Base-by-base conservation (phyloP, 2,329 filamentous ascomycete species). In the Fusarium odoratissimum region DNA sequence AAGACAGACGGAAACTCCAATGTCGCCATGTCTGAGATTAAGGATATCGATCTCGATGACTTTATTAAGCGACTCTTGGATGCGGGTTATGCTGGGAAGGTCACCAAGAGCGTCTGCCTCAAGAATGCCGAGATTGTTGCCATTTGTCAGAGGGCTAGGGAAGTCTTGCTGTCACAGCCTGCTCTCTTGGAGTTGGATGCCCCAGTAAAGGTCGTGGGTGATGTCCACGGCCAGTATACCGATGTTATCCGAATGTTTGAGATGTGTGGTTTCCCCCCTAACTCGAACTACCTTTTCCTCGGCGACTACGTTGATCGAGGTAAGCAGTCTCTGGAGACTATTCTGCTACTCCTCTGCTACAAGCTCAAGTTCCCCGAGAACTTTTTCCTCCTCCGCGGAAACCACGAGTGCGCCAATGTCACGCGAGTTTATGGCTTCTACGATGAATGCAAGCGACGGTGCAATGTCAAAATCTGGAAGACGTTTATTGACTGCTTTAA, bases 331-430 rank as follows among this genome's bases (percentile, higher is more conserved):
- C 91, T 99, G 57, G 96, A 99, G 88, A 98, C 96, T 76, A 98
- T 99, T 84, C 97, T 95, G 86, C 88, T 99, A 72, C 89, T 99
- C 63, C 90, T 99, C 56, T 95, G 95, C 72, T 99, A 98, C 90
- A 99, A 99, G 91, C 97, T 99, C 90, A 98, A 98, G 87, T 98
- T 97, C 83, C 96, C 96, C 49, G 96, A 99, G 86, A 99, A 99
- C 88, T 98, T 99, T 87, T 99, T 99, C 88, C 93, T 99, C 76
- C 91, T 99, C 67, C 94, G 96, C 75, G 96, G 96, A 74, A 99
- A 99, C 88, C 96, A 99, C 88, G 96, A 99, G 85, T 98, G 96
- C 86, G 96, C 96, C 68, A 97, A 94, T 60, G 97, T 99, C 88
- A 99, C 97, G 87, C 94, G 96, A 81, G 97, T 98, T 84, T 99